Evolutionary conservation across 2,329 filamentous ascomycete genomes (phyloP).

Genomic region (Clonostachys chloroleuca): DNA sequence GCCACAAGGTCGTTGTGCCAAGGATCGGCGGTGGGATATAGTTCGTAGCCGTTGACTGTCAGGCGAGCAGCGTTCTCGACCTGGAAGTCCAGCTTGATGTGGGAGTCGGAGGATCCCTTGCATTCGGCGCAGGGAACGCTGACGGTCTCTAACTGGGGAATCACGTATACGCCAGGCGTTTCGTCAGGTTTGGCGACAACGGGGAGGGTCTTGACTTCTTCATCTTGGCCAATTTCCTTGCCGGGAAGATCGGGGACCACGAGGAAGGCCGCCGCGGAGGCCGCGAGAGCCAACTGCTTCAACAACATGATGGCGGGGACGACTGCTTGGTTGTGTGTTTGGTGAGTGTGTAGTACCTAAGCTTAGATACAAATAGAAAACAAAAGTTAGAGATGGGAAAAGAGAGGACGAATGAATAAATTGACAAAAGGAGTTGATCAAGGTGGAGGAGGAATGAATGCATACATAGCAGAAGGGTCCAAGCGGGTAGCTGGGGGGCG

Average conservation of each 20-base stretch:
- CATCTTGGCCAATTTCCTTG: conserved; percentile 18
- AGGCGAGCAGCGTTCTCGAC: conserved; percentile 45
- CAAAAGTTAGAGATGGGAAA: background rate
- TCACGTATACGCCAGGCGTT: conserved; percentile 22
- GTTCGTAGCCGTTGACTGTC: conserved; percentile 53
- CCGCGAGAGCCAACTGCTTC: conserved; percentile 22
- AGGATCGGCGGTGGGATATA: conserved; percentile 51
- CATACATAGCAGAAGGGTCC: background rate
- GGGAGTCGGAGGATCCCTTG: conserved; percentile 32
- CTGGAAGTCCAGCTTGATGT: conserved; percentile 49
- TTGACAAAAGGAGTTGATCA: background rate
- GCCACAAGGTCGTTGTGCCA: conserved; percentile 38
- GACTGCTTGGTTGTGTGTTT: background rate
- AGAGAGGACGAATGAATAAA: background rate
- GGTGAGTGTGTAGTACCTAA: background rate
- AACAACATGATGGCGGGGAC: conserved; percentile 20
- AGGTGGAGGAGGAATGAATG: background rate
- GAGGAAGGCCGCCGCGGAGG: conserved; percentile 40
- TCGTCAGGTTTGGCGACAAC: conserved; percentile 26
- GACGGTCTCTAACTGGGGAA: conserved; percentile 27
- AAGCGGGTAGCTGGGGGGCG: background rate
- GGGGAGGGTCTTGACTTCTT: conserved; percentile 29
- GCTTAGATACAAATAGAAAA: background rate
- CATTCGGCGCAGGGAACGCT: conserved; percentile 51
- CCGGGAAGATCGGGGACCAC: conserved; percentile 45